Conservation (phyloP, 2,329 filamentous ascomycete genomes). For the Dothideomycetidae sp. region DNA sequence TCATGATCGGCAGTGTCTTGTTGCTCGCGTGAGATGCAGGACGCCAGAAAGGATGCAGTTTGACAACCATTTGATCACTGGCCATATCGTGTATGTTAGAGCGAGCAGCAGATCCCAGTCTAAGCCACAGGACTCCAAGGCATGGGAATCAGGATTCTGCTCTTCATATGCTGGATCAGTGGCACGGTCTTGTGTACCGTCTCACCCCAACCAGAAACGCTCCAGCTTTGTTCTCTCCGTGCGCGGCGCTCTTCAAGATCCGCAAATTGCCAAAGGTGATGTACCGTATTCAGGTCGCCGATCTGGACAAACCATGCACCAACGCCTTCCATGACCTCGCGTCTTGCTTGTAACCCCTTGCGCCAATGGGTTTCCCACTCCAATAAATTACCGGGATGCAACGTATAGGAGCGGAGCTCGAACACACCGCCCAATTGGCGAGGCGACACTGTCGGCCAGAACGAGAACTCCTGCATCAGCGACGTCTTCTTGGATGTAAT, state of each 20-base stretch:
- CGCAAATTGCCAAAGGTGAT: slow-evolving; percentile 97
- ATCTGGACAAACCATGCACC: slow-evolving; percentile 99
- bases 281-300: slow-evolving; percentile 91
- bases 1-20: no score
- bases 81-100: no score
- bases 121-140: slow-evolving; percentile 65
- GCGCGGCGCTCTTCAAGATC: slow-evolving; percentile 87
- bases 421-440: slow-evolving; percentile 84
- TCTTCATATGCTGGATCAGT: slow-evolving; percentile 93
- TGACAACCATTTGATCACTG: no score
- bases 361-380: slow-evolving; percentile 99
- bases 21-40: no score
- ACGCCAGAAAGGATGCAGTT: no score
- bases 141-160: slow-evolving; percentile 82
- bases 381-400: slow-evolving; percentile 86
- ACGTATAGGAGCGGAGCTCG: slow-evolving; percentile 88
- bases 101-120: no score
- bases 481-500: slow-evolving; percentile 76
- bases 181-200: slow-evolving; percentile 98
- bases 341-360: slow-evolving; percentile 72
- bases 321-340: slow-evolving; percentile 88
- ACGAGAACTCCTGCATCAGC: slow-evolving; percentile 98
- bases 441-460: slow-evolving; percentile 92
- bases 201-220: slow-evolving; percentile 86
- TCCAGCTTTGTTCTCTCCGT: slow-evolving; percentile 88